Percentiles rank a stretch among this genome's conserved stretches.
Conservation (phyloP, 108 stramenopile species). For the Cyclotella choctawhatcheeana region DNA sequence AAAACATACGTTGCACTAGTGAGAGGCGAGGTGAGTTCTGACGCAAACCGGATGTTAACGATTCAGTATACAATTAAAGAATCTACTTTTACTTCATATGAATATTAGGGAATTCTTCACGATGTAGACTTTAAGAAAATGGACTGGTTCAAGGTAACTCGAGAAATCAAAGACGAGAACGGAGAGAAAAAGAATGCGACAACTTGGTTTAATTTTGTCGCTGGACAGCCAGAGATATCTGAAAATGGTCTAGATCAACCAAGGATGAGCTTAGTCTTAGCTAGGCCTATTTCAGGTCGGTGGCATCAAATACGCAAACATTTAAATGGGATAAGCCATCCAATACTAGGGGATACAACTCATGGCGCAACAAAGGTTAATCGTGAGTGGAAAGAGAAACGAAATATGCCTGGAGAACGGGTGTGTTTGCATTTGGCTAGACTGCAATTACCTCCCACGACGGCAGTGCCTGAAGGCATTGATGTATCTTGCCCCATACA, state of each 20-base stretch:
- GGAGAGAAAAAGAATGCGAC: slow-evolving; percentile 74
- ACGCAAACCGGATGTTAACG: no score
- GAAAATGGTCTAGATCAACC: slow-evolving; percentile 53
- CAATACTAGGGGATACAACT: slow-evolving; percentile 83
- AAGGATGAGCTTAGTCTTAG: slow-evolving; percentile 73
- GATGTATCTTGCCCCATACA: slow-evolving; percentile 63
- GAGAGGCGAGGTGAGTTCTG: slow-evolving; percentile 61
- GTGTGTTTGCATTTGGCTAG: slow-evolving; percentile 72
- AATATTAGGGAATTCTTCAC: slow-evolving; percentile 63
- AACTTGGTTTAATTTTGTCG: slow-evolving; percentile 74
- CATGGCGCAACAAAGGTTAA: slow-evolving; percentile 76
- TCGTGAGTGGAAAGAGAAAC: slow-evolving; percentile 65
- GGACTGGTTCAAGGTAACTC: slow-evolving; percentile 76
- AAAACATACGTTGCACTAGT: slow-evolving; percentile 89
- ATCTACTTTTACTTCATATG: no score
- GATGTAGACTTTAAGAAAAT: slow-evolving; percentile 68
- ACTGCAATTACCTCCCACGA: slow-evolving; percentile 59
- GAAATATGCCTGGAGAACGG: slow-evolving; percentile 72
- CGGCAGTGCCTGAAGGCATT: slow-evolving; percentile 62
- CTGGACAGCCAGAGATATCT: slow-evolving; percentile 57
- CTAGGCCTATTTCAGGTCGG: slow-evolving; percentile 76
- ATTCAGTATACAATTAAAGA: no score
- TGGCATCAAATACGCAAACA: slow-evolving; percentile 92
- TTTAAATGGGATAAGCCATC: slow-evolving; percentile 82
- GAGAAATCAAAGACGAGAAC: slow-evolving; percentile 76